Percentiles rank a stretch among this genome's conserved stretches.
Conservation (phyloP, 1,139 yeast species). For the Tardiomyces depauwii region DNA sequence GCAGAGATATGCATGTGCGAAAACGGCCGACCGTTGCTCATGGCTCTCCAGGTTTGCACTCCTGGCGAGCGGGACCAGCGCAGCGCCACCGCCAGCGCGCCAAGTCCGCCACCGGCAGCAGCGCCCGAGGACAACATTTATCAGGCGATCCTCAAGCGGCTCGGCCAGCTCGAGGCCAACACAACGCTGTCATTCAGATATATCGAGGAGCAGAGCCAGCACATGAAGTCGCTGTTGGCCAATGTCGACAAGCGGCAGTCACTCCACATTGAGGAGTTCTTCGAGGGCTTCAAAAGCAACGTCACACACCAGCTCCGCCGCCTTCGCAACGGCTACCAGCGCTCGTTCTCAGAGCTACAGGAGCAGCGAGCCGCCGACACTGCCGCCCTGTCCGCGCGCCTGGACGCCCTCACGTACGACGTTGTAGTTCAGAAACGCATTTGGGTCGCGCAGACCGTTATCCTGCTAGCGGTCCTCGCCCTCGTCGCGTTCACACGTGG, state of each 20-base stretch:
- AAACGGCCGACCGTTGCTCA: neutral
- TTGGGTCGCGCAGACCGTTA: neutral
- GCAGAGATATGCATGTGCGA: neutral
- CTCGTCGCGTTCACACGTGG: neutral
- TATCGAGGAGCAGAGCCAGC: neutral
- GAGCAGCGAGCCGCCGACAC: neutral
- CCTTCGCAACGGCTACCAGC: neutral
- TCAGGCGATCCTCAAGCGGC: slow-evolving; percentile 39
- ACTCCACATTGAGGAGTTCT: neutral
- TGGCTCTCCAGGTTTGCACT: neutral
- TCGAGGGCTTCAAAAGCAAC: neutral
- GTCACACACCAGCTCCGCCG: neutral
- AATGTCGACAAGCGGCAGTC: neutral
- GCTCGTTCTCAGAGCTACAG: neutral
- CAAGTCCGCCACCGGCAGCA: neutral
- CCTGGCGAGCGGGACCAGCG: neutral
- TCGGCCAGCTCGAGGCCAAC: slow-evolving; percentile 70
- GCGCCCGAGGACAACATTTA: neutral
- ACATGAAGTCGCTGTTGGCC: neutral
- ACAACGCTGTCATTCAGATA: slow-evolving; percentile 53
- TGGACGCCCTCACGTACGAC: neutral
- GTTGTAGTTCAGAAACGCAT: neutral
- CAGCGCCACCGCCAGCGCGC: too few species aligned
- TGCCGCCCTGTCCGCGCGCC: neutral
- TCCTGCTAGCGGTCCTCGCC: neutral